Conservation (phyloP, 2,329 filamentous ascomycete species). For the Gnomoniopsis smithogilvyi region DNA sequence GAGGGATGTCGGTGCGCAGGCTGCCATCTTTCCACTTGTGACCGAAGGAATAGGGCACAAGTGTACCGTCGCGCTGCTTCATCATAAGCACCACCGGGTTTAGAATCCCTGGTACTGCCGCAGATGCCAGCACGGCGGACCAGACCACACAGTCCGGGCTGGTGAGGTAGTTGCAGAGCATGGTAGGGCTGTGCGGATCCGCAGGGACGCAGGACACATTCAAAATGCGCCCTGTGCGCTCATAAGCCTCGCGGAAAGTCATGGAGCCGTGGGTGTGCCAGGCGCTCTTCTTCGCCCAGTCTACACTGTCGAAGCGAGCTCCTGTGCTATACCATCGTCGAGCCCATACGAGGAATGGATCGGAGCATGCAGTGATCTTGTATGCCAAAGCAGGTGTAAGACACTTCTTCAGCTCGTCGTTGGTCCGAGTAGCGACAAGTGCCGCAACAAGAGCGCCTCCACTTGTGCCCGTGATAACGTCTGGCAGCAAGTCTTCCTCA, state of each 20-base stretch:
- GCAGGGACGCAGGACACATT: slow-evolving; percentile 96
- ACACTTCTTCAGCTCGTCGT: slow-evolving; percentile 82
- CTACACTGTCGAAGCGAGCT: slow-evolving; percentile 87
- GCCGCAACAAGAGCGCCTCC: slow-evolving; percentile 89
- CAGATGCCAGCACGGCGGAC: slow-evolving; percentile 92
- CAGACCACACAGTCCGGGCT: slow-evolving; percentile 97
- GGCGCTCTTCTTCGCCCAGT: slow-evolving; percentile 80
- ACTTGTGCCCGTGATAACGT: slow-evolving; percentile 95
- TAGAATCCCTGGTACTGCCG: slow-evolving; percentile 91
- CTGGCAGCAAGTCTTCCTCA: slow-evolving; percentile 79
- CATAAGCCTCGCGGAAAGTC: slow-evolving; percentile 93
- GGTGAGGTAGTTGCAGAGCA: slow-evolving; percentile 93
- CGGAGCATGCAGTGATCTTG: slow-evolving; percentile 81
- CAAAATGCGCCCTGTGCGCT: slow-evolving; percentile 87
- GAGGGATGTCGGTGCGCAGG: slow-evolving; percentile 88
- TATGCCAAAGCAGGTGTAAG: slow-evolving; percentile 83
- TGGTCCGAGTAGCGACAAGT: slow-evolving; percentile 82
- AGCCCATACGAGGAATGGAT: slow-evolving; percentile 72
- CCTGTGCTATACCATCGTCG: slow-evolving; percentile 88
- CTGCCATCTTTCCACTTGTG: slow-evolving; percentile 99
- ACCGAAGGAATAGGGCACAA: slow-evolving; percentile 91
- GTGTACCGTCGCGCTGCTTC: slow-evolving; percentile 72
- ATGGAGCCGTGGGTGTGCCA: slow-evolving; percentile 92
- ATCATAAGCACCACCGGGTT: slow-evolving; percentile 94
- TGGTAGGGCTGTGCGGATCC: slow-evolving; percentile 87